Evolutionary conservation across 2,329 filamentous ascomycete species (phyloP).

Genomic region (Aspergillaceae sp.): DNA sequence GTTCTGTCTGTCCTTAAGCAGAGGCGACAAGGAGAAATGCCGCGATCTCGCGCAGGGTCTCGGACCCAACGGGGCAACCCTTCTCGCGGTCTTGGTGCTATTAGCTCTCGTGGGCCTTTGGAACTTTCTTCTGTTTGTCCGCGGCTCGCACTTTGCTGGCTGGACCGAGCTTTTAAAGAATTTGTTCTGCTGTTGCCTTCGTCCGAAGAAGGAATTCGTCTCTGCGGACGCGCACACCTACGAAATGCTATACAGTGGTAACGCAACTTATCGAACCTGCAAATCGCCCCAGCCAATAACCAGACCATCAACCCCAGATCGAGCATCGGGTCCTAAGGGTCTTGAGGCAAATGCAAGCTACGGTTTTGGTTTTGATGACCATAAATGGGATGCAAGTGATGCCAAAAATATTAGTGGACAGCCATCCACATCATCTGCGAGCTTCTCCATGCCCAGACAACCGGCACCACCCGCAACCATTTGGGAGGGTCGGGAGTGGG

Average conservation of each 20-base stretch:
- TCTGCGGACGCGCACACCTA: slow-evolving; percentile 75
- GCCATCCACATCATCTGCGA: slow-evolving; percentile 31
- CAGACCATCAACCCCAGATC: slow-evolving; percentile 17
- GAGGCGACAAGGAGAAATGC: slow-evolving; percentile 59
- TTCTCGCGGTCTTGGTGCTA: slow-evolving; percentile 73
- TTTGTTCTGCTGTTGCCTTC: slow-evolving; percentile 30
- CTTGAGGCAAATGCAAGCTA: too few species aligned
- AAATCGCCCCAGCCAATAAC: slow-evolving; percentile 28
- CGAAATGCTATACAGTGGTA: slow-evolving; percentile 57
- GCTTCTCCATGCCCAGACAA: slow-evolving; percentile 30
- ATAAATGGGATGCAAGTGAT: too few species aligned
- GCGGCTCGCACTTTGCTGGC: slow-evolving; percentile 74
- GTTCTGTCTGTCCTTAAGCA: slow-evolving; percentile 53
- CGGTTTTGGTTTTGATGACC: too few species aligned
- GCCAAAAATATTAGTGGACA: too few species aligned
- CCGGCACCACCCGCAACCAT: slow-evolving; percentile 33
- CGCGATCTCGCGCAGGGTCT: slow-evolving; percentile 50
- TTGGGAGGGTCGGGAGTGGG: slow-evolving; percentile 25
- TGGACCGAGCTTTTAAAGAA: slow-evolving; percentile 62
- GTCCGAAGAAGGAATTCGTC: slow-evolving; percentile 64
- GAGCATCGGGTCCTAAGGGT: slow-evolving; percentile 1
- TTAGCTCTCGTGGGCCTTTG: slow-evolving; percentile 81
- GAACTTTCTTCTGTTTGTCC: slow-evolving; percentile 70
- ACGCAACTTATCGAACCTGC: slow-evolving; percentile 9
- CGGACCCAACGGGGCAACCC: slow-evolving; percentile 65